Evolutionary conservation across 1,284 basidiomycete genomes (phyloP), one percentile per base, ranked within the genome.

Genomic region (Rhodotorula mucilaginosa): DNA sequence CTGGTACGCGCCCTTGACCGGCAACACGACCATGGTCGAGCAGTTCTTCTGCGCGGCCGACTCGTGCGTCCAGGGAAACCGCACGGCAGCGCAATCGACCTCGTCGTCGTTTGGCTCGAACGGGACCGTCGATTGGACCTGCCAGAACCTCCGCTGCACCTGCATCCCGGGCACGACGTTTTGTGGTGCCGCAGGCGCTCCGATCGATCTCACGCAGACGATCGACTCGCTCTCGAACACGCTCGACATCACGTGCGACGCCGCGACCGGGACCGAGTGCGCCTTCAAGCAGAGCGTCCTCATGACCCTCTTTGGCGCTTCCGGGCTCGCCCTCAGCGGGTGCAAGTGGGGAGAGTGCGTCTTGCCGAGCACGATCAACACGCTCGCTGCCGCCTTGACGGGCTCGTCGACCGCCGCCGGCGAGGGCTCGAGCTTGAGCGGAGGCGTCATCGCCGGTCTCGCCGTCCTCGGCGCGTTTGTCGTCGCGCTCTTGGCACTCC

Each of bases 301-400:
- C 23, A 81, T 88, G 49, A 69, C 70, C 5, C 79, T 95, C 3
- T 94, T 96, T 75, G 93, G 92, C 16, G 78, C 84, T 0, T 79
- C 81, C 39, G 93, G 93, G 0, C 86, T 97, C 12, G 79, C 84
- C 3, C 83, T 97, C 19, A 84, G 85, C 63, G 86, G 85, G 0
- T 96, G 93, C 80, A 82, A 82, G 0, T 92, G 90, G 76, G 93
- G 93, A 39, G 93, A 97, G 81, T 96, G 93, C 79, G 88, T 95
- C 23, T 81, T 86, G 13, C 91, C 94, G 80, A 86, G 84, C 68
- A 88, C 91, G 39, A 88, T 95, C 66, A 88, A 92, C 79, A 74
- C 80, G 4, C 82, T 83, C 6, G 78, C 81, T 46, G 79, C 82
- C 0, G 78, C 82, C 0, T 44, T 68, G 46, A 44, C 49, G 31